Conservation (phyloP, 768 basidiomycete species). For the Botryobasidium botryosum region DNA sequence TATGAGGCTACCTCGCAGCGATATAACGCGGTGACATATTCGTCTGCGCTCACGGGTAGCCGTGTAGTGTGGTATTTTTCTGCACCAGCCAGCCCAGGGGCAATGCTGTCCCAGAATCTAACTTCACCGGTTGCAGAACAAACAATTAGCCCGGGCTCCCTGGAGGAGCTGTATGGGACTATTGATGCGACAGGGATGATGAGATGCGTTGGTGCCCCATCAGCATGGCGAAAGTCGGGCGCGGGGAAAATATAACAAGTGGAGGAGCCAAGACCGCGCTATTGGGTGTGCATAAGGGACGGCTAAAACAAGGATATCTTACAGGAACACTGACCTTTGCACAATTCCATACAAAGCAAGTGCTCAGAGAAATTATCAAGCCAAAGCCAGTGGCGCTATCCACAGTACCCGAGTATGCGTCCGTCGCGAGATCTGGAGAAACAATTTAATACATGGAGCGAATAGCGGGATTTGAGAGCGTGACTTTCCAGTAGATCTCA, state of each 20-base stretch:
- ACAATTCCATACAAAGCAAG: conserved; percentile 8
- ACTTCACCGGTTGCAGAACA: conserved; percentile 7
- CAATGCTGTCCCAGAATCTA: conserved; percentile 9
- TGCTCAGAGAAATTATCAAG: background rate
- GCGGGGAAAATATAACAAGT: conserved; percentile 11
- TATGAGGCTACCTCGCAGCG: conserved; percentile 2
- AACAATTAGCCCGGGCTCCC: conserved; percentile 9
- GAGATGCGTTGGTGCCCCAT: background rate
- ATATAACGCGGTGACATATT: conserved; percentile 5
- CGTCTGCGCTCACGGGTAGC: background rate
- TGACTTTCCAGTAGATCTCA: conserved; percentile 2
- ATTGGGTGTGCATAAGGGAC: background rate
- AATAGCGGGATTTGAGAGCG: background rate
- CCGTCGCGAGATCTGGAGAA: conserved; percentile 3
- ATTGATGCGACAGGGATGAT: conserved; percentile 4
- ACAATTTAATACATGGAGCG: background rate
- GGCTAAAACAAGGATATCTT: background rate
- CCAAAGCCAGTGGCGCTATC: conserved; percentile 4
- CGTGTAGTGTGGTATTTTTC: background rate
- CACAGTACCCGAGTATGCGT: conserved; percentile 2
- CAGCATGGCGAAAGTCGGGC: background rate
- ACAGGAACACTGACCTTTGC: background rate
- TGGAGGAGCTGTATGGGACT: conserved; percentile 3
- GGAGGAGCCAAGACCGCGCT: background rate
- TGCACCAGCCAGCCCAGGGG: conserved; percentile 6